Percentiles rank a stretch among this genome's conserved stretches.
Conservation (phyloP, 75 land plant genomes). For the Adiantum capillusveneris region DNA sequence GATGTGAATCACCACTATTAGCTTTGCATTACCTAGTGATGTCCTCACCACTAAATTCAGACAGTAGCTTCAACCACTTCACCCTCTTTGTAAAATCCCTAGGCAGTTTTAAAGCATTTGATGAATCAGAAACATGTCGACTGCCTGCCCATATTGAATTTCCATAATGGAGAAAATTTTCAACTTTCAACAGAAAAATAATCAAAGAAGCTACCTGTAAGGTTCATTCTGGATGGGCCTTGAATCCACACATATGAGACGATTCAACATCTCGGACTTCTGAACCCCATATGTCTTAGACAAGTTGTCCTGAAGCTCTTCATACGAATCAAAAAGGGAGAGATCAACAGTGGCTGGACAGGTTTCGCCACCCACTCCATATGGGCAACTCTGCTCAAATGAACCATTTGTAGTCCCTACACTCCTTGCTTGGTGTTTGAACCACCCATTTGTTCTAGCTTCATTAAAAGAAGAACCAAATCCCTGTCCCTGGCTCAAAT, state of each 20-base stretch:
- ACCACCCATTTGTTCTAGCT: constrained; percentile 21
- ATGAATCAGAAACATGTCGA: neutral
- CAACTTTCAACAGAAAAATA: too few relatives aligned
- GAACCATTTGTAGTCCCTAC: constrained; percentile 4
- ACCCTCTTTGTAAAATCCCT: constrained; percentile 16
- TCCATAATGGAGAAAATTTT: too few relatives aligned
- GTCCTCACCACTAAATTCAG: constrained; percentile 13
- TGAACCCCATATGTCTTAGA: constrained; percentile 31
- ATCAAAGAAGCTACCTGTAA: constrained; percentile 21
- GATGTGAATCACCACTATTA: too few relatives aligned
- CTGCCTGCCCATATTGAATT: too few relatives aligned
- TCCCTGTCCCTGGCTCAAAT: neutral
- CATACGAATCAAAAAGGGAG: constrained; percentile 28
- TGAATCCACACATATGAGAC: constrained; percentile 33
- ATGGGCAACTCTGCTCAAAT: constrained; percentile 32
- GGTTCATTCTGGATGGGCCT: constrained; percentile 35
- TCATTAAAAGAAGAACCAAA: constrained; percentile 5
- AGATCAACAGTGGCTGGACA: constrained; percentile 42
- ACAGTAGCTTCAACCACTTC: constrained; percentile 15
- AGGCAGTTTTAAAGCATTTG: neutral
- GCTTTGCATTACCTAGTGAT: constrained; percentile 12
- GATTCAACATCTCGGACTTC: constrained; percentile 15
- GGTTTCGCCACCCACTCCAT: constrained; percentile 36
- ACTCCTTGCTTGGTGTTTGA: constrained; percentile 16
- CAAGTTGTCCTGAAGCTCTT: constrained; percentile 39